Conservation (phyloP, 257 asterid genomes). For the Cinchona pubescens region DNA sequence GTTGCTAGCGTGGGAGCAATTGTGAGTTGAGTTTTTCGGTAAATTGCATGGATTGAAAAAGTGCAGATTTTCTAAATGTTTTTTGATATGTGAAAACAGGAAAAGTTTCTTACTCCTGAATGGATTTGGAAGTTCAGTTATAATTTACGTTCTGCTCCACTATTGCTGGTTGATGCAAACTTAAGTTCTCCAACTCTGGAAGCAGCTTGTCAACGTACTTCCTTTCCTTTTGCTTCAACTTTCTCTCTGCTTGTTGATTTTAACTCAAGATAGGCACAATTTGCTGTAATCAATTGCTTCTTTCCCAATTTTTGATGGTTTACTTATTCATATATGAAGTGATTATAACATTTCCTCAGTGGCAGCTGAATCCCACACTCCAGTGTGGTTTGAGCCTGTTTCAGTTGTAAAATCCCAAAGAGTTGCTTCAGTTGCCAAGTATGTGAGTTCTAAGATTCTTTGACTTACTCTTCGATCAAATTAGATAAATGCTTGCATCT, state of each 20-base stretch:
- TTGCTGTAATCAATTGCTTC: background rate
- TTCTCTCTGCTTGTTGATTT: background rate
- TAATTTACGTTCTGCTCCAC: conserved; percentile 57
- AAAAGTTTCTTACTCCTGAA: conserved; percentile 68
- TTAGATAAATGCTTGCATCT: conserved; percentile 3
- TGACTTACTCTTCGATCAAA: background rate
- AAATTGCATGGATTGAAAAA: conserved; percentile 7
- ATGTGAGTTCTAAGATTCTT: conserved; percentile 49
- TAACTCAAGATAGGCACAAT: background rate
- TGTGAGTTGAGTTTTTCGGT: conserved; percentile 40
- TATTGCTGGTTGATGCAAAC: conserved; percentile 87
- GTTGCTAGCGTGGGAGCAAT: conserved; percentile 82
- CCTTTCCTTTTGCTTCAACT: no score
- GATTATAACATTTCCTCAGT: conserved; percentile 39
- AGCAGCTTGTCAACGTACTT: conserved; percentile 63
- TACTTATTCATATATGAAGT: background rate
- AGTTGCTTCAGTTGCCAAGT: conserved; percentile 65
- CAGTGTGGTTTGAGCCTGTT: conserved; percentile 95
- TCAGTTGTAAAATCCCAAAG: conserved; percentile 81
- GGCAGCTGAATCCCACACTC: conserved; percentile 66
- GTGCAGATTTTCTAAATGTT: conserved; percentile 6
- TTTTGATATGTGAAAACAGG: conserved; percentile 48
- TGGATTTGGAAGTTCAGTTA: conserved; percentile 68
- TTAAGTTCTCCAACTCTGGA: conserved; percentile 61
- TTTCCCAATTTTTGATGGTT: background rate